Evolutionary conservation across 2,329 filamentous ascomycete species (phyloP), one percentile per base, ranked within the genome.

Genomic region (Aureobasidium sp.): DNA sequence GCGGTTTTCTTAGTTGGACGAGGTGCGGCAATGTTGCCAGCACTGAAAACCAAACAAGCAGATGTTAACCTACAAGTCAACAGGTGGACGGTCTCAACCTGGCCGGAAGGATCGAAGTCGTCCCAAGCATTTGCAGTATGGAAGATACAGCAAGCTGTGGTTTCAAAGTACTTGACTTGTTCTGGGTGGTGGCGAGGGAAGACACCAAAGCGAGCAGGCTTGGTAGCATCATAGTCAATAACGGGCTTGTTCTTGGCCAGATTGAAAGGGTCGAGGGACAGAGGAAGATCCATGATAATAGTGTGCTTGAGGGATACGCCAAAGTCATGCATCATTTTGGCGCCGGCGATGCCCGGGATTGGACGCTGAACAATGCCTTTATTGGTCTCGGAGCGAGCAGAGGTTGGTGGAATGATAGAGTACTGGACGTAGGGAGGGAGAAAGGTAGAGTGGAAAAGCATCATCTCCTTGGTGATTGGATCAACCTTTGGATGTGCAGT

Each of bases 241-340:
- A 83, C 79, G 3, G 83, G 81, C 52, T 77, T 76, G 64, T 82
- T 83, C 62, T 75, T 81, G 1, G 81, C 68, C 32, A 86, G 75
- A 62, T 88, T 88, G 44, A 84, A 69, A 0, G 86, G 86, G 63
- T 88, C 82, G 1, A 90, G 75, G 0, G 82, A 83, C 0, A 90
- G 75, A 0, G 87, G 87, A 10, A 89, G 76, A 67, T 90, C 87
- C 73, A 90, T 80, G 61, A 90, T 87, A 41, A 89, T 74, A 0
- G 86, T 88, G 67, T 88, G 80, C 5, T 69, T 71, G 5, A 74
- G 77, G 1, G 86, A 87, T 1, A 86, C 86, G 15, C 87, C 87
- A 71, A 89, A 90, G 69, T 90, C 87, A 68, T 90, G 87, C 86
- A 90, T 90, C 81, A 90, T 86, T 69, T 86, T 88, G 1, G 86